Evolutionary conservation across 768 basidiomycete species (phyloP), one percentile per base, ranked within the genome.

Genomic region (Calocera cornea): DNA sequence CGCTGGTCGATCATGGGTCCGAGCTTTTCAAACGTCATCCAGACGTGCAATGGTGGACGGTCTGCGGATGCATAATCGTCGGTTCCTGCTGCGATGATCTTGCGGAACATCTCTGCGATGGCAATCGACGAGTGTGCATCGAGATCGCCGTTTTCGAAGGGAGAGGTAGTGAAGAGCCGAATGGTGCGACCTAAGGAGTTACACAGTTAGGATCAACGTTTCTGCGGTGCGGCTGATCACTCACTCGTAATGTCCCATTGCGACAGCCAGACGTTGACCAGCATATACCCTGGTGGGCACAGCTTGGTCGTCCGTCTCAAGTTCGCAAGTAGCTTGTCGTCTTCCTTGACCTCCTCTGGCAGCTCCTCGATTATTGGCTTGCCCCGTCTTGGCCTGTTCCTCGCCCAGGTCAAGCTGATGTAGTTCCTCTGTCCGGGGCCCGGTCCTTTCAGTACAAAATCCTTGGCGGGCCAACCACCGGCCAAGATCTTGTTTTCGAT

Each of bases 211-310:
- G 41, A 47, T 47, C 19, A 5, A 47, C 19, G 19, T 22, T 36
- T 3, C 19, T 7, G 24, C 8, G 3, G 19, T 47, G 3, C 7
- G 5, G 44, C 44, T 19, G 24, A 19, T 3, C 22, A 69, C 68
- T 22, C 36, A 69, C 68, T 69, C n/a, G 36, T 49, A 22, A 69
- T 69, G 22, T 69, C 68, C 68, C 68, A 69, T 36, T 69, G 66
- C 16, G 66, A 38, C 34, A 69, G 38, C 68, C 68, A 69, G 50
- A 69, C 64, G 1, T 66, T 66, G 5, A 69, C 68, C 16, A 69
- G 50, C 63, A 54, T 66, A 29, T 66, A 67, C 10, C 66, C 68
- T 5, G 66, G 66, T 1, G 68, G 68, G 19, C 63, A 66, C 8
- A 69, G 66, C 33, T 67, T 41, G 14, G n/a, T 69, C 7, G 68